Base-by-base conservation (phyloP, 305 asterid genomes). In the Lippia alba region DNA sequence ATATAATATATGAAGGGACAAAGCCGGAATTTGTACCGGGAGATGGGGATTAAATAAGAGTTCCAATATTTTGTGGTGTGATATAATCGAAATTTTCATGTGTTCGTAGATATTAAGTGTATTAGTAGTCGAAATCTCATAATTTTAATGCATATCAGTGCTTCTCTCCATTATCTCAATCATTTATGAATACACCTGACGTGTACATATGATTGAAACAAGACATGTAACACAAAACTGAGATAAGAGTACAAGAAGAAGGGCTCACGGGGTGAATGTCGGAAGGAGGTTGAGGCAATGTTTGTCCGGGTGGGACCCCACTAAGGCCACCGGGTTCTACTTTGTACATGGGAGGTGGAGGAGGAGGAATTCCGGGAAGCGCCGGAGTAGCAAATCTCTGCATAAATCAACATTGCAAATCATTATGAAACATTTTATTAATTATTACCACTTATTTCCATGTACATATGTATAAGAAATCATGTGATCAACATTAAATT, bases 241-340 rank as follows among this genome's bases (percentile, higher is more conserved):
- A 54, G 11, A 10, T 24, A 20, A 18, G 12, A 15, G 18, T 44
- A 10, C 12, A 24, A 56, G 17, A 63, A 17, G 6, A 20, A 54
- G 58, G 17, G 65, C 80, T 80, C 72, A 91, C 97, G 80, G 96
- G 94, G 58, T 88, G 96, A 54, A 82, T 40, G 63, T 91, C 90
- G 54, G 86, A 74, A 15, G 89, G 91, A 32, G 86, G 91, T 33
- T 74, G 88, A 36, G 91, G 84, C 41, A 78, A 69, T 12, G 86
- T 67, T 68, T 82, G 84, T 50, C 87, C 90, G 1, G 74, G 16
- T 24, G 79, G 79, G 66, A 77, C 54, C 9, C 41, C 41, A 50
- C 80, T 86, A 30, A 69, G 46, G 61, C 82, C 81, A 10, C 24
- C 45, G 1, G 77, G 81, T 33, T 82, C 91, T 55, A 68, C 77